Evolutionary conservation across 768 basidiomycete genomes (phyloP).

Genomic region (Trametopsis cervina): DNA sequence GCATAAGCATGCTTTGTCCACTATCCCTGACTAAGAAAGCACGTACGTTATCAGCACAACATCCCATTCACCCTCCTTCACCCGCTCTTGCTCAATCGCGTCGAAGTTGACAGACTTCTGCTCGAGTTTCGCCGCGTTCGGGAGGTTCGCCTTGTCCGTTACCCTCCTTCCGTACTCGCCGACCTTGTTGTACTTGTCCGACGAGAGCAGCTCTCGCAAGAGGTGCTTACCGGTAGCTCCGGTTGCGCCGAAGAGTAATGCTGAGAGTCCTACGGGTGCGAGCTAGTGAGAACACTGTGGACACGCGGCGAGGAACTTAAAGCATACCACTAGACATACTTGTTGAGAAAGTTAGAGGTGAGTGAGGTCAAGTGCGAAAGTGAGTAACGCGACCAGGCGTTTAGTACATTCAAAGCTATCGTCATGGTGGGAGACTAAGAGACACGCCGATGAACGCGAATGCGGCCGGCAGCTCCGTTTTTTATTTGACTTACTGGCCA

Average conservation of each 20-base stretch:
- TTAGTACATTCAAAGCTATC: too few species aligned
- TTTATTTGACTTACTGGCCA: too few species aligned
- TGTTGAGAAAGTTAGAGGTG: too few species aligned
- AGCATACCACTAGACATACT: too few species aligned
- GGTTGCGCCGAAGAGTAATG: constrained; percentile 72
- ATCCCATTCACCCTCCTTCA: constrained; percentile 60
- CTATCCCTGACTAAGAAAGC: too few species aligned
- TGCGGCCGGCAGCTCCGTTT: too few species aligned
- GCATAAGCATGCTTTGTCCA: too few species aligned
- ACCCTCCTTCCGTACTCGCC: constrained; percentile 66
- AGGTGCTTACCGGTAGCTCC: constrained; percentile 61
- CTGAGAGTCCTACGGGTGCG: constrained; percentile 26
- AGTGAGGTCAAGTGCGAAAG: too few species aligned
- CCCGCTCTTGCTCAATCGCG: constrained; percentile 42
- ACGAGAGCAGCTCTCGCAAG: constrained; percentile 54
- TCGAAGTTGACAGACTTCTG: constrained; percentile 69
- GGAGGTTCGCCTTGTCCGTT: constrained; percentile 36
- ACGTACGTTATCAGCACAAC: constrained; percentile 66
- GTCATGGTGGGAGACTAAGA: too few species aligned
- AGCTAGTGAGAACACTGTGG: neutral
- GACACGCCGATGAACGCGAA: too few species aligned
- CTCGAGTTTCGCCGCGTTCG: constrained; percentile 45
- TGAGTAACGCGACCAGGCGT: too few species aligned
- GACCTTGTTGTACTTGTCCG: constrained; percentile 47
- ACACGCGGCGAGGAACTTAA: neutral